A percentile compares a stretch with the other conserved stretches of the same genome.
phyloP scores from a whole-genome alignment of 2,329 filamentous ascomycete species.

The Scedosporium boydii region DNA sequence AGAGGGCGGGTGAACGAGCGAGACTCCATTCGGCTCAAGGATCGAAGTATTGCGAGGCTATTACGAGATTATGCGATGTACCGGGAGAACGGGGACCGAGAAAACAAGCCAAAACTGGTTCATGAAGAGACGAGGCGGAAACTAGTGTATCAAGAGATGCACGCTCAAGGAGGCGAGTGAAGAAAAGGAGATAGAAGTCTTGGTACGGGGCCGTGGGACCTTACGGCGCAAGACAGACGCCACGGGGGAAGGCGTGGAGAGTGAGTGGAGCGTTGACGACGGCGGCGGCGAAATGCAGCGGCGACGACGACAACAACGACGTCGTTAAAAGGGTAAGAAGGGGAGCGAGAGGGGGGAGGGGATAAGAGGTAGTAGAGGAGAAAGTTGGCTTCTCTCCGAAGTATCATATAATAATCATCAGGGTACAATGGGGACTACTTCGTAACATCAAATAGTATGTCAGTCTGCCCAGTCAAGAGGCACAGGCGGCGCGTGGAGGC shows the following conservation, averaged over 20 bases:
- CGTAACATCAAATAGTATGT: neutral
- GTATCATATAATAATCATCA: neutral
- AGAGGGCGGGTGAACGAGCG: too few relatives aligned
- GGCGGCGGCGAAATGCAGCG: neutral
- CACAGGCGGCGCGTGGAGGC: too few relatives aligned
- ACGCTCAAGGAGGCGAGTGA: neutral
- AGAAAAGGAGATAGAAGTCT: neutral
- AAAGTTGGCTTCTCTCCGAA: neutral
- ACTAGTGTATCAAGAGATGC: neutral
- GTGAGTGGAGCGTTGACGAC: slow-evolving; percentile 1
- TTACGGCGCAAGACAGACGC: neutral
- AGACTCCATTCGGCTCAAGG: too few relatives aligned
- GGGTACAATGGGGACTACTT: neutral
- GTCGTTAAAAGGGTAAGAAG: neutral
- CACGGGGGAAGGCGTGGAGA: neutral
- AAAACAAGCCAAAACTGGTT: neutral
- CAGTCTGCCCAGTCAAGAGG: neutral
- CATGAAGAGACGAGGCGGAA: neutral
- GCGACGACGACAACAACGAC: neutral
- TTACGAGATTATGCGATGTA: too few relatives aligned
- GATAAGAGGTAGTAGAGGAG: neutral
- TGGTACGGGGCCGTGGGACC: neutral
- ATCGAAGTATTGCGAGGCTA: too few relatives aligned
- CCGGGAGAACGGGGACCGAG: neutral
- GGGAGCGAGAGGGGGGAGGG: slow-evolving; percentile 1